Evolutionary conservation across 75 land plant genomes (phyloP).

Genomic region (Sequoiadendron giganteum): DNA sequence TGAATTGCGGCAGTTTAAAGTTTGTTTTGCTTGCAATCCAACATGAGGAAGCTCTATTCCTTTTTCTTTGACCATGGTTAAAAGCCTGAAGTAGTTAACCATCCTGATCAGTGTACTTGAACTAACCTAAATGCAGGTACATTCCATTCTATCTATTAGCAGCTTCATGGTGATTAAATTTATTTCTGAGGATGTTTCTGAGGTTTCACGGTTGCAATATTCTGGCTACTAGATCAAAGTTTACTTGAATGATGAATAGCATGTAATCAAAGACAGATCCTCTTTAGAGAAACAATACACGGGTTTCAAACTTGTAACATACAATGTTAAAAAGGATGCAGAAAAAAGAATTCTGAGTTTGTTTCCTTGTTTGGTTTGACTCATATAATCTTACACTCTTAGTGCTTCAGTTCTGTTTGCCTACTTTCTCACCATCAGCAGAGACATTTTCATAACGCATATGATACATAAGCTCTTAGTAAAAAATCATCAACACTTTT

Average conservation of each 20-base stretch:
- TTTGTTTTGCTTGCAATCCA: neutral
- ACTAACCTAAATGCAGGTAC: neutral
- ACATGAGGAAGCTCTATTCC: neutral
- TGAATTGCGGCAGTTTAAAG: neutral
- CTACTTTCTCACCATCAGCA: neutral
- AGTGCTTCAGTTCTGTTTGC: neutral
- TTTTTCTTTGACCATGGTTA: neutral
- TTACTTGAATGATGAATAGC: neutral
- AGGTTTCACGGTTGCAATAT: neutral
- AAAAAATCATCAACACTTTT: neutral
- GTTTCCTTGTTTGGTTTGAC: neutral
- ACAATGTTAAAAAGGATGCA: neutral
- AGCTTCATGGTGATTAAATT: neutral
- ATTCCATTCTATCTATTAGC: neutral
- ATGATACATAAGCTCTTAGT: neutral
- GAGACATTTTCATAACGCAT: neutral
- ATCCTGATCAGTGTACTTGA: neutral
- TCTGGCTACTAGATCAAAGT: neutral
- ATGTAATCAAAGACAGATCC: neutral
- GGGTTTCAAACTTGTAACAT: neutral
- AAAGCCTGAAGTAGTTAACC: neutral
- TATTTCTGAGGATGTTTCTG: neutral
- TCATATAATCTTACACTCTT: neutral
- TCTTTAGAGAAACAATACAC: neutral
- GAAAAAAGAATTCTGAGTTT: slow-evolving; percentile 3